Evolutionary conservation across 2,329 filamentous ascomycete genomes (phyloP).

Genomic region (Cordyceps tenuipes): DNA sequence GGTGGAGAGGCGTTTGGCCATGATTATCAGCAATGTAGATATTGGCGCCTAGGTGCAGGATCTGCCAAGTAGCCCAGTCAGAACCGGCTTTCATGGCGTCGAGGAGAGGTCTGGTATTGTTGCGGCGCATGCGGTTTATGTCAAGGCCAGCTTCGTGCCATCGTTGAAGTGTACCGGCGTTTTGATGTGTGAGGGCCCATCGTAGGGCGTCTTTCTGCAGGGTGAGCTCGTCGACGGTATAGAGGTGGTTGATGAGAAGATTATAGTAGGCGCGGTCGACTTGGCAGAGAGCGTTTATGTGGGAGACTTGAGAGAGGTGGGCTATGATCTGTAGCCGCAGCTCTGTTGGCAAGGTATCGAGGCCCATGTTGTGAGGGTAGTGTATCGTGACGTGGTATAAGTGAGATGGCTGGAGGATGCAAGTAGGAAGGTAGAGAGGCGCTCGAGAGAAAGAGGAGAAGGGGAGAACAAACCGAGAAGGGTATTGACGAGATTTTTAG

Average conservation of each 20-base stretch:
- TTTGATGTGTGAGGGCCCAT: slow-evolving; percentile 8
- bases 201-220: slow-evolving; percentile 9
- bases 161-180: slow-evolving; percentile 4
- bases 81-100: slow-evolving; percentile 9
- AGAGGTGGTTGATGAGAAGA: slow-evolving; percentile 9
- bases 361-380: slow-evolving; percentile 3
- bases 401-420: not conserved
- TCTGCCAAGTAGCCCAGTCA: slow-evolving; percentile 9
- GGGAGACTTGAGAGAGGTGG: slow-evolving; percentile 1
- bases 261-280: slow-evolving; percentile 9
- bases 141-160: slow-evolving; percentile 8
- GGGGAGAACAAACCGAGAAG: not conserved
- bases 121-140: slow-evolving; percentile 7
- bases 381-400: not conserved
- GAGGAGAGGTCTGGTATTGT: slow-evolving; percentile 2
- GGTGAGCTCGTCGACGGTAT: slow-evolving; percentile 9
- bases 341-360: slow-evolving; percentile 7
- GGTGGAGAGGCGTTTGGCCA: slow-evolving; percentile 5
- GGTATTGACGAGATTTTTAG: not conserved
- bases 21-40: slow-evolving; percentile 1
- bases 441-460: not conserved
- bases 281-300: slow-evolving; percentile 8
- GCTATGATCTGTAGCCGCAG: slow-evolving; percentile 8
- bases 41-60: slow-evolving; percentile 5
- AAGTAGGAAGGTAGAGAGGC: not conserved